Conservation (phyloP, 1,284 basidiomycete genomes). For the Earliella scabrosa region DNA sequence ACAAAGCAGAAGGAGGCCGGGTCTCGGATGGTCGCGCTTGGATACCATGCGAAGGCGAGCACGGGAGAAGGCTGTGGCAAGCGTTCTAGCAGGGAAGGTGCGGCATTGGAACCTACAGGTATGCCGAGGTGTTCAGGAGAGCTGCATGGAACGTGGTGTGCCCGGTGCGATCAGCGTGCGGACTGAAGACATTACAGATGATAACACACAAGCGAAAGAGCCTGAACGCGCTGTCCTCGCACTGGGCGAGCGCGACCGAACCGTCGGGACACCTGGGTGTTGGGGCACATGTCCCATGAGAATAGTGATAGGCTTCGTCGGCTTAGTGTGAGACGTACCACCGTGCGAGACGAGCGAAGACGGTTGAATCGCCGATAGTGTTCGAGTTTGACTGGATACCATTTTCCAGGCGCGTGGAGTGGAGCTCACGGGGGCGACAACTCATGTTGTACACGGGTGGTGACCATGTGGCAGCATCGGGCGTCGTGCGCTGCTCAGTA, state of each 20-base stretch:
- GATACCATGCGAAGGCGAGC: slow-evolving; percentile 83
- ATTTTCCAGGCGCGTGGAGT: slow-evolving; percentile 7
- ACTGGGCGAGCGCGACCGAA: slow-evolving; percentile 58
- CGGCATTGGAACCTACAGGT: slow-evolving; percentile 2
- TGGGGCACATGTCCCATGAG: slow-evolving; percentile 6
- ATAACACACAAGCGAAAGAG: slow-evolving; percentile 45
- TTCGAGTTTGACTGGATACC: not conserved
- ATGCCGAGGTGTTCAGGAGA: slow-evolving; percentile 23
- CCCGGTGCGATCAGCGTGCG: not conserved
- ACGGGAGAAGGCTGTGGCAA: slow-evolving; percentile 66
- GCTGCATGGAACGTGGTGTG: slow-evolving; percentile 8
- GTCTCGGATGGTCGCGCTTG: slow-evolving; percentile 60
- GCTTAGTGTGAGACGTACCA: slow-evolving; percentile 41
- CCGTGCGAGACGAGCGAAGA: slow-evolving; percentile 52
- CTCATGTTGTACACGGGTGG: slow-evolving; percentile 18
- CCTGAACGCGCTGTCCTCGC: slow-evolving; percentile 63
- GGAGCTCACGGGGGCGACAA: slow-evolving; percentile 1
- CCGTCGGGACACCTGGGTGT: slow-evolving; percentile 69
- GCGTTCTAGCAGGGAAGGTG: slow-evolving; percentile 8
- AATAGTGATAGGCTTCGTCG: not conserved
- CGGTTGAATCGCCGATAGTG: not conserved
- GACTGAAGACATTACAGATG: not conserved
- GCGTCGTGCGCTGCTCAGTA: not conserved
- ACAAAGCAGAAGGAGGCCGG: slow-evolving; percentile 81
- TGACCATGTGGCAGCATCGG: slow-evolving; percentile 4